Base-by-base conservation (phyloP, 176 grass and related monocot genomes). In the Lolium perenne region DNA sequence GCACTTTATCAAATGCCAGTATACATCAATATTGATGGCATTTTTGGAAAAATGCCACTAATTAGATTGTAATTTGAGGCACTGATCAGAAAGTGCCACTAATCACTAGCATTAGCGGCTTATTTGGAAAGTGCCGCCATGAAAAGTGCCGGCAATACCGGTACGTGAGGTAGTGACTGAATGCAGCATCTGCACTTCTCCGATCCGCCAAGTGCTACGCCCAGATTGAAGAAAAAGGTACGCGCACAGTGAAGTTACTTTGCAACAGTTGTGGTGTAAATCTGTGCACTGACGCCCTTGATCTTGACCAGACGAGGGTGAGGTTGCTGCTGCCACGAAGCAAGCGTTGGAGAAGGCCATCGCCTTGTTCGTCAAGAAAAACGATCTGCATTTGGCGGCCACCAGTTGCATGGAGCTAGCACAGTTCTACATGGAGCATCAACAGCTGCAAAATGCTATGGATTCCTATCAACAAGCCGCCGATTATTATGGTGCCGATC, bases 301-400 rank as follows among this genome's bases (percentile, higher is more conserved):
- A 63, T 63, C 60, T 63, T 63, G 60, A 10, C 22, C 10, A 63
- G 60, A 63, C 4, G 60, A 63, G 60, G 60, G 60, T 12, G 60
- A 63, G 22, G 60, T 63, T 60, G 57, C 57, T 63, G 60, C 60
- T 63, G 60, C 60, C 60, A 63, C 60, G 4, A 26, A 63, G 10
- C 60, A 25, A 3, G 60, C 60, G 10, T 26, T 63, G 60, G 60
- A 63, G 60, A 62, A 63, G 22, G 60, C 60, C 57, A 60, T 60
- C 57, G n/a, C 57, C 18, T 60, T 60, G 57, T 60, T 60, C 57
- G 57, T 60, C 57, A 60, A 22, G 20, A 63, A 26, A 63, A 63
- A 63, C 60, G 60, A 63, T 63, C 60, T 60, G 57, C 57, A 60
- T 60, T 60, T 63, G 60, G 60, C 22, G 13, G 60, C 60, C 60